Conservation (phyloP, 2,329 filamentous ascomycete genomes). For the Monilinia aucupariae region DNA sequence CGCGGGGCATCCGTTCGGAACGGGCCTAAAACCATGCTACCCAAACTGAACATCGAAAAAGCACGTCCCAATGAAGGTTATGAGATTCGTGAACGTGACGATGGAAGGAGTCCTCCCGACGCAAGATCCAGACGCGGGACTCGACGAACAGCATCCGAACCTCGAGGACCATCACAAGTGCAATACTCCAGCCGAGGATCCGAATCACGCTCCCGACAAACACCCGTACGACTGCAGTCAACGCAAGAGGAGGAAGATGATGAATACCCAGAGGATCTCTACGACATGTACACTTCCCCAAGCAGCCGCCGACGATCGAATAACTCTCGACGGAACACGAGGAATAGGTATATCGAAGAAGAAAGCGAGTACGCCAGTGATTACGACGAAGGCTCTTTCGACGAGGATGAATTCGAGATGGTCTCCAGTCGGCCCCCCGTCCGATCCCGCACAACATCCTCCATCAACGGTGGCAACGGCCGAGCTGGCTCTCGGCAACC, state of each 20-base stretch:
- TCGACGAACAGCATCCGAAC: constrained; percentile 46
- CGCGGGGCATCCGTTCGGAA: constrained; percentile 57
- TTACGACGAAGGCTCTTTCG: constrained; percentile 63
- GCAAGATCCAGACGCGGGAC: constrained; percentile 37
- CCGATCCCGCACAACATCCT: constrained; percentile 38
- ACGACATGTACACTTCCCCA: constrained; percentile 58
- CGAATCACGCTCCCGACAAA: constrained; percentile 26
- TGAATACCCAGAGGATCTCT: constrained; percentile 53
- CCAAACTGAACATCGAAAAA: constrained; percentile 58
- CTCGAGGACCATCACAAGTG: constrained; percentile 39
- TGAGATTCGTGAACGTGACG: constrained; percentile 29
- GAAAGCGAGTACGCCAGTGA: constrained; percentile 72
- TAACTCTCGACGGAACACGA: constrained; percentile 36
- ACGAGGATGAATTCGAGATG: constrained; percentile 78
- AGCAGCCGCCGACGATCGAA: constrained; percentile 37
- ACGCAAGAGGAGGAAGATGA: constrained; percentile 52
- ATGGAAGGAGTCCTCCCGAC: constrained; percentile 36
- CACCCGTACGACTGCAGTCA: constrained; percentile 27
- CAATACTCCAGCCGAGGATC: constrained; percentile 34
- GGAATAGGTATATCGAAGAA: constrained; percentile 68
- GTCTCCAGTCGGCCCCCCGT: constrained; percentile 48
- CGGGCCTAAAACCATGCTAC: constrained; percentile 55
- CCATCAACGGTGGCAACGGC: constrained; percentile 28
- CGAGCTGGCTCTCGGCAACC: constrained; percentile 54
- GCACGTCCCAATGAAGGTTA: constrained; percentile 43